Percentiles rank a stretch among this genome's conserved stretches.
Conservation (phyloP, 1,284 basidiomycete species). For the Tremellales sp. region DNA sequence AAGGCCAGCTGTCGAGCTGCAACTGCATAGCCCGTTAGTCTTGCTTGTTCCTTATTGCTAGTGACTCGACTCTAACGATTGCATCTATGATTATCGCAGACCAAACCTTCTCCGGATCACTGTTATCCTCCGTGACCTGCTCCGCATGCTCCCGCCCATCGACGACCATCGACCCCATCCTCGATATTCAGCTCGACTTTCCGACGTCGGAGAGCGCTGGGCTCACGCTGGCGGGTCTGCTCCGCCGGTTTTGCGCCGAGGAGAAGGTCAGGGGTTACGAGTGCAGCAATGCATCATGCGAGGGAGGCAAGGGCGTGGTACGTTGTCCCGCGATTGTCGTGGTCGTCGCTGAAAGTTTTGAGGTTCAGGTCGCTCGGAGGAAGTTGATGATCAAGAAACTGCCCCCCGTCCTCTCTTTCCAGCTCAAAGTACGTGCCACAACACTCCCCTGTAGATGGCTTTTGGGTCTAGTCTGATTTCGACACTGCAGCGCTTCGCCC, state of each 20-base stretch:
- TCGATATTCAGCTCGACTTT: slow-evolving; percentile 87
- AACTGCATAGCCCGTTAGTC: slow-evolving; percentile 74
- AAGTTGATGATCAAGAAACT: slow-evolving; percentile 78
- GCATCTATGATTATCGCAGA: slow-evolving; percentile 53
- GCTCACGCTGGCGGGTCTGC: slow-evolving; percentile 30
- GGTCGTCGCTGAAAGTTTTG: slow-evolving; percentile 1
- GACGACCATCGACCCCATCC: slow-evolving; percentile 78
- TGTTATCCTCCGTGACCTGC: slow-evolving; percentile 87
- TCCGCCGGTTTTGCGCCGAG: slow-evolving; percentile 39
- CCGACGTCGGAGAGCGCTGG: slow-evolving; percentile 9
- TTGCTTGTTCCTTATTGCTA: neutral
- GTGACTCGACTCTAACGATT: neutral
- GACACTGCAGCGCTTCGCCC: slow-evolving; percentile 77
- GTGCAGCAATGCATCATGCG: slow-evolving; percentile 40
- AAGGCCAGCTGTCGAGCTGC: slow-evolving; percentile 59
- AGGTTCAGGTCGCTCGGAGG: slow-evolving; percentile 66
- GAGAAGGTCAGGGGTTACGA: slow-evolving; percentile 45
- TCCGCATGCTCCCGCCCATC: slow-evolving; percentile 68
- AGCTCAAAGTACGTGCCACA: slow-evolving; percentile 73
- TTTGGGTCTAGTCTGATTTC: neutral
- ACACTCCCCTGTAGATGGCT: neutral
- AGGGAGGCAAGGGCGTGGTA: slow-evolving; percentile 35
- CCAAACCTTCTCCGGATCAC: slow-evolving; percentile 78
- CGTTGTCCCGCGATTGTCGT: slow-evolving; percentile 5
- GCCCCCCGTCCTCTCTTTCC: slow-evolving; percentile 87